Conservation (phyloP, 2,329 filamentous ascomycete genomes). For the Trichoderma aggressivum region DNA sequence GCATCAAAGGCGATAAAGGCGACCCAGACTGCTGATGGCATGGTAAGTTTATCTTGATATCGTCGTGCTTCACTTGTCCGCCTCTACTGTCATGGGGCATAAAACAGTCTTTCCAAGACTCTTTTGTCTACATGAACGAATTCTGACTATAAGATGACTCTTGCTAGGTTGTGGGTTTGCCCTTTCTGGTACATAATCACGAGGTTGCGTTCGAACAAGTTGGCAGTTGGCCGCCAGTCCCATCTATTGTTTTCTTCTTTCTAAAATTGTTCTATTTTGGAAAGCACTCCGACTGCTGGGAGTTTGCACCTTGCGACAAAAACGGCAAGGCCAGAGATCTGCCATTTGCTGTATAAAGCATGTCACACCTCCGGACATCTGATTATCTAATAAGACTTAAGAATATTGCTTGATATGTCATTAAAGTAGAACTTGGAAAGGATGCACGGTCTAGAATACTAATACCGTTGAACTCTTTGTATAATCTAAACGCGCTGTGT, state of each 20-base stretch:
- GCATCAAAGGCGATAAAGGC: not conserved
- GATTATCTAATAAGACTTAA: not conserved
- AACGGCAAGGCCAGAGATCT: not conserved
- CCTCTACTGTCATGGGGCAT: not conserved
- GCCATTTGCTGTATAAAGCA: not conserved
- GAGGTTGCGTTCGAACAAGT: not conserved
- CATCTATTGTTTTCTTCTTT: not conserved
- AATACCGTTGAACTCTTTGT: not conserved
- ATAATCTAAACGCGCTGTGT: not conserved
- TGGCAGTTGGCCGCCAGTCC: not conserved
- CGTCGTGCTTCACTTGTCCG: not conserved
- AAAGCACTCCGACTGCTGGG: not conserved
- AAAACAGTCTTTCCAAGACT: not conserved
- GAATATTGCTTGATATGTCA: not conserved
- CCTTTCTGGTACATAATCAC: not conserved
- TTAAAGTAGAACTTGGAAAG: not conserved
- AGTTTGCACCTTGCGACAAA: not conserved
- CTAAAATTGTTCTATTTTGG: not conserved
- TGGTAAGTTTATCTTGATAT: not conserved
- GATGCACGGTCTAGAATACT: not conserved
- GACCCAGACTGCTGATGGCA: not conserved
- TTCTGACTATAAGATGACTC: not conserved
- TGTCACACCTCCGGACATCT: fast-evolving
- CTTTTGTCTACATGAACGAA: not conserved
- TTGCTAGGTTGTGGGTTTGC: not conserved